Percentiles rank a stretch among this genome's conserved stretches.
Evolutionary conservation across 1,284 basidiomycete species (phyloP).

Genomic region (Irpex sp.): DNA sequence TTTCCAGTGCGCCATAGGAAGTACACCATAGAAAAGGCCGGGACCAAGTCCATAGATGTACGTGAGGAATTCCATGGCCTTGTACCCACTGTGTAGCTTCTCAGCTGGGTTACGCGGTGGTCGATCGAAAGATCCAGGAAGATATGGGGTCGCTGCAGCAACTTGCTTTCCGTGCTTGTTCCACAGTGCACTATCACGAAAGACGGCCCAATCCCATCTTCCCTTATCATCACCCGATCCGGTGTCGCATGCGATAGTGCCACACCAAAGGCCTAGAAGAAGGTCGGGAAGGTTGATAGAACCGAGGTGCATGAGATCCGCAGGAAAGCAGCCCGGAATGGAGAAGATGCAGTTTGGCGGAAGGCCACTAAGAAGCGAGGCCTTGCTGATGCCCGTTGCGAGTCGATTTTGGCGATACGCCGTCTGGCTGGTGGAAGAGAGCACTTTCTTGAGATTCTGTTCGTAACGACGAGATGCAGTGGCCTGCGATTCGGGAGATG

Average conservation of each 20-base stretch:
- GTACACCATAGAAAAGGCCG: conserved; percentile 8
- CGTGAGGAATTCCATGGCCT: conserved; percentile 18
- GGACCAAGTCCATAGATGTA: conserved; percentile 11
- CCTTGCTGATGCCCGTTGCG: conserved; percentile 17
- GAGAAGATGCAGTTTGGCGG: conserved; percentile 1
- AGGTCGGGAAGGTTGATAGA: conserved; percentile 26
- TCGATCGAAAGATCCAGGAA: conserved; percentile 24
- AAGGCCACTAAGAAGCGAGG: conserved; percentile 14
- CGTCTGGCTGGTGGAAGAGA: not conserved
- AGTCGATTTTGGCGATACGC: conserved; percentile 13
- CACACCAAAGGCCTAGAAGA: conserved; percentile 27
- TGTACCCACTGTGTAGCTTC: conserved; percentile 28
- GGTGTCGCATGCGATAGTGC: conserved; percentile 18
- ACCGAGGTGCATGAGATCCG: conserved; percentile 35
- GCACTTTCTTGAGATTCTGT: not conserved
- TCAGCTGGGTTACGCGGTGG: conserved; percentile 25
- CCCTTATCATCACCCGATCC: conserved; percentile 12
- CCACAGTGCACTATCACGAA: conserved; percentile 24
- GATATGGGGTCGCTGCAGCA: conserved; percentile 10
- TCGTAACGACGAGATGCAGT: conserved; percentile 7
- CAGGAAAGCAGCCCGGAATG: conserved; percentile 24
- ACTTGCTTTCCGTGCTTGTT: conserved; percentile 25
- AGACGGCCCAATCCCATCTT: conserved; percentile 29
- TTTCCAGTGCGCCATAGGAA: conserved; percentile 13
- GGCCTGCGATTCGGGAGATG: not conserved